Conservation (phyloP, 139 green algal species). For the Tetraselmis chui region DNA sequence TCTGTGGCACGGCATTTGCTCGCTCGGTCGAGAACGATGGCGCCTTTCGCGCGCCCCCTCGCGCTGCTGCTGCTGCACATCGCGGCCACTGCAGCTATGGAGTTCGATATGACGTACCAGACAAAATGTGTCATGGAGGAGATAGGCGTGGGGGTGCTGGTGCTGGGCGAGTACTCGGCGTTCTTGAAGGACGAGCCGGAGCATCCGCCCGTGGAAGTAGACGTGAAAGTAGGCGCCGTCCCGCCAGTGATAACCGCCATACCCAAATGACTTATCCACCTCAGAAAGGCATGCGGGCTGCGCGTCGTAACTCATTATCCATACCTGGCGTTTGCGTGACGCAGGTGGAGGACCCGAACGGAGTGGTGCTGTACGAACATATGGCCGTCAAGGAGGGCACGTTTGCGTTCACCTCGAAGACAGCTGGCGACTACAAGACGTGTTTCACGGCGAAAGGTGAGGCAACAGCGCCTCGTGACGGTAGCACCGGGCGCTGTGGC, state of each 20-base stretch:
- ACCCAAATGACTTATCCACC: too few relatives aligned
- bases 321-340: not conserved
- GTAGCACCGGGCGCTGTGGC: not conserved
- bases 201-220: conserved; percentile 8
- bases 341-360: conserved; percentile 38
- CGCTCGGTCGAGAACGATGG: too few relatives aligned
- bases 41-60: not conserved
- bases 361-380: conserved; percentile 30
- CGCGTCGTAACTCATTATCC: not conserved
- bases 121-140: not conserved
- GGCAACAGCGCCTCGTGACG: not conserved
- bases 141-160: conserved; percentile 6
- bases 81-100: not conserved
- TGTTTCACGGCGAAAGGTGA: conserved; percentile 75
- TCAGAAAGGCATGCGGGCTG: not conserved
- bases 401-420: conserved; percentile 72
- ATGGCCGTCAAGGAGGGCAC: conserved; percentile 35
- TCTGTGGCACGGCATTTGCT: too few relatives aligned
- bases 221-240: conserved; percentile 26
- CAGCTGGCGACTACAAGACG: conserved; percentile 75
- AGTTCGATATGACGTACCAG: not conserved
- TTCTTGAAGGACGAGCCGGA: conserved; percentile 10
- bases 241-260: too few relatives aligned
- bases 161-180: conserved; percentile 31
- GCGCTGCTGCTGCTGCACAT: not conserved